These are phyloP conservation scores for Ascoidea tarda DNA, from an alignment of 805 yeast species.

Conservation along the genomic window DNA sequence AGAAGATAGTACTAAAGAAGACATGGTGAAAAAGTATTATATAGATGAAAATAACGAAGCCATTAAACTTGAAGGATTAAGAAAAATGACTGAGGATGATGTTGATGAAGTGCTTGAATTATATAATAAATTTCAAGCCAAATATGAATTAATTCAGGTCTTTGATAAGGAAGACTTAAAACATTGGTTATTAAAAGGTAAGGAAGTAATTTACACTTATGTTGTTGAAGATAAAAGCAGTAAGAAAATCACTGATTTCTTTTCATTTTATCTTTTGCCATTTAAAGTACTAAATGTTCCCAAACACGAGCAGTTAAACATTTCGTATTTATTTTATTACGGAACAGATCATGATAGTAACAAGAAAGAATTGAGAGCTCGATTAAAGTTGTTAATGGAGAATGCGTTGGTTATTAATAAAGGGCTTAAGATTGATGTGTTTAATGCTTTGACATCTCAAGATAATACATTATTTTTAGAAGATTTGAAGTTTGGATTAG, in stretches of 20 bases:
- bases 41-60: slow-evolving; percentile 26
- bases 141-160: slow-evolving; percentile 60
- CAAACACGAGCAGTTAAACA: slow-evolving; percentile 52
- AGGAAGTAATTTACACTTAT: slow-evolving; percentile 49
- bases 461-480: slow-evolving; percentile 79
- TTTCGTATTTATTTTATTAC: slow-evolving; percentile 84
- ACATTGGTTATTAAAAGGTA: slow-evolving; percentile 61
- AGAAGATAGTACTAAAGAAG: slow-evolving; percentile 45
- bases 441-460: slow-evolving; percentile 84
- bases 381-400: slow-evolving; percentile 46
- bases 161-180: slow-evolving; percentile 51
- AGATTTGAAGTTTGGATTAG: slow-evolving; percentile 77
- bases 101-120: slow-evolving; percentile 47
- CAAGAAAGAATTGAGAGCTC: slow-evolving; percentile 31
- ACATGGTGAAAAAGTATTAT: slow-evolving; percentile 48
- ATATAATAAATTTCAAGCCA: slow-evolving; percentile 44
- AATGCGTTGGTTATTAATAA: slow-evolving; percentile 74
- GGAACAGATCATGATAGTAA: slow-evolving; percentile 35
- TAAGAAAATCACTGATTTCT: slow-evolving; percentile 70
- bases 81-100: slow-evolving; percentile 41
- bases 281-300: slow-evolving; percentile 64
- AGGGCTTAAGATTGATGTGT: slow-evolving; percentile 63
- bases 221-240: slow-evolving; percentile 44
- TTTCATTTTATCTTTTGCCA: slow-evolving; percentile 82
- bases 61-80: slow-evolving; percentile 35